Conservation (phyloP, 169 alveolate species). For the Amoebophrya sp. region DNA sequence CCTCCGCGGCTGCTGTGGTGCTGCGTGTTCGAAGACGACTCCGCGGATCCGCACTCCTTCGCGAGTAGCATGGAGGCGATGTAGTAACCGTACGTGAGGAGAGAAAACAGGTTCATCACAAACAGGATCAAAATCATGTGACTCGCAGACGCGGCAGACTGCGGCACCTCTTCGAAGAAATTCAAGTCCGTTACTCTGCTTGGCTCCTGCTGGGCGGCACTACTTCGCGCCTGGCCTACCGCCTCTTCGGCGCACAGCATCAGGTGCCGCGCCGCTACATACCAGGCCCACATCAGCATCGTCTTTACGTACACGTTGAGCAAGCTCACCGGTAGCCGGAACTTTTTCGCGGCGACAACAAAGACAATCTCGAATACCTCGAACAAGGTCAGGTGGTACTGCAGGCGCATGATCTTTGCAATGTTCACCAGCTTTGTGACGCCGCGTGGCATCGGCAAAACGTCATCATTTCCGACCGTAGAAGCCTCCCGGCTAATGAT, state of each 20-base stretch:
- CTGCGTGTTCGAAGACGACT: no score
- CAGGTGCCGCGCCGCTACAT: neutral
- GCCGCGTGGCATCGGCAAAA: neutral
- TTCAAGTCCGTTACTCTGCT: no score
- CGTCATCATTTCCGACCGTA: neutral
- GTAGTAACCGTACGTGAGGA: neutral
- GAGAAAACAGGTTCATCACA: neutral
- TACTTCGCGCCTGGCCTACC: no score
- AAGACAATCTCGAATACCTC: neutral
- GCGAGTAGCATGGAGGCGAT: neutral
- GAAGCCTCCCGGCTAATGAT: neutral
- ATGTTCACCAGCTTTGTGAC: neutral
- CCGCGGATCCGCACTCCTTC: no score
- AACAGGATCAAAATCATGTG: neutral
- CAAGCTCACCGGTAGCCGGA: neutral
- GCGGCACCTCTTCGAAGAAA: neutral
- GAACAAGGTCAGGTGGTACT: neutral
- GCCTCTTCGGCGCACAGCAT: neutral
- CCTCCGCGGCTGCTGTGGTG: no score
- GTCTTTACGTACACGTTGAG: neutral
- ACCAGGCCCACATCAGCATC: slow-evolving; percentile 8
- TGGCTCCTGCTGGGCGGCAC: no score
- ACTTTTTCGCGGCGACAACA: neutral
- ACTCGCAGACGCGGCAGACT: neutral
- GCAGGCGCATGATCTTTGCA: neutral